phyloP scores from a whole-genome alignment of 108 stramenopile species.

The Cyclostephanos invisitatus region DNA sequence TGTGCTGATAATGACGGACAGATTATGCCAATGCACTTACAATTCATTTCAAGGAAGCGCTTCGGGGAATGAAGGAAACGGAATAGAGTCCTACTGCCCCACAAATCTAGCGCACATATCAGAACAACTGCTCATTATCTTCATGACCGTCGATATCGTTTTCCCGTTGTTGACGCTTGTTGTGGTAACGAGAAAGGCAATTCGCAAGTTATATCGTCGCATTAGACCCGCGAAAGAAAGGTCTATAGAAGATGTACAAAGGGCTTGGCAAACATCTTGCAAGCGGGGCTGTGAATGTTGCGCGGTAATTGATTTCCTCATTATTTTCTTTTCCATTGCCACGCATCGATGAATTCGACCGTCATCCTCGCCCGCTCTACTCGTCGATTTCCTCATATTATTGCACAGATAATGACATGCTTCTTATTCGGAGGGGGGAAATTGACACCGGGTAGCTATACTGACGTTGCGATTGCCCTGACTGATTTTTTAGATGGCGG shows the following conservation, averaged over 20 bases:
- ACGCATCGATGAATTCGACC: too few species aligned
- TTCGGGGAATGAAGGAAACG: neutral
- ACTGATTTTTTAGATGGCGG: conserved; percentile 82
- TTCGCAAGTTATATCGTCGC: conserved; percentile 7
- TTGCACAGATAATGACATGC: too few species aligned
- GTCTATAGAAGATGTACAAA: conserved; percentile 54
- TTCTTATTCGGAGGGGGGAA: conserved; percentile 86
- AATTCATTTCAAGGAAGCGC: neutral
- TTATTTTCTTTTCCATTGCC: too few species aligned
- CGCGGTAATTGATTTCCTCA: too few species aligned
- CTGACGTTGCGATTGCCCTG: conserved; percentile 73
- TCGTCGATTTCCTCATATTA: too few species aligned
- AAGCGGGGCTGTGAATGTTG: conserved; percentile 59
- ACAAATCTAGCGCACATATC: conserved; percentile 8
- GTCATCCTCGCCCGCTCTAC: too few species aligned
- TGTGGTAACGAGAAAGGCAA: conserved; percentile 13
- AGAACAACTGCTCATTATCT: conserved; percentile 18
- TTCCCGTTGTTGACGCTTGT: conserved; percentile 10
- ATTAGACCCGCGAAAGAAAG: conserved; percentile 15
- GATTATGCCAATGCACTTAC: conserved; percentile 22
- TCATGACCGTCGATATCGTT: conserved; percentile 23
- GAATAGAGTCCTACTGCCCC: conserved; percentile 1
- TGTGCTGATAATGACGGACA: neutral
- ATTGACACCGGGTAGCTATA: conserved; percentile 52
- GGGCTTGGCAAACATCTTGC: conserved; percentile 59